Evolutionary conservation across 2,329 filamentous ascomycete species (phyloP), one percentile per base, ranked within the genome.

Genomic region (Acarospora socialis): DNA sequence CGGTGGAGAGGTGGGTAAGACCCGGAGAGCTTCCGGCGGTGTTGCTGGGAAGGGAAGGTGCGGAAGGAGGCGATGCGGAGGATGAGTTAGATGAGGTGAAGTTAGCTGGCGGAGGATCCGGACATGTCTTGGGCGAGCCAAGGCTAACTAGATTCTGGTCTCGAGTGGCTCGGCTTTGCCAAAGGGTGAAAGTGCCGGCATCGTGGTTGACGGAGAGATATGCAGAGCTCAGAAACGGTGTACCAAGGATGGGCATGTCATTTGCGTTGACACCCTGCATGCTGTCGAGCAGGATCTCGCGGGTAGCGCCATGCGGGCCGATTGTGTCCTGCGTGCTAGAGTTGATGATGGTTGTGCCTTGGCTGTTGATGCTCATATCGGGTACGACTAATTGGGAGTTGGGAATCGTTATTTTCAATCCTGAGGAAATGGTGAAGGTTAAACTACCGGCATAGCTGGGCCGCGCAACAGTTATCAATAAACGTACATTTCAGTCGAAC

Each of bases 331-430:
- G 8, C 15, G 38, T 35, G 16, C 17, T 26, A 14, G 21, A 21
- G 13, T 34, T 34, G 5, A 10, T 14, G 8, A 22, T 18, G 9
- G 40, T 21, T n/a, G 35, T 32, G 13, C 44, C 44, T 5, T 35
- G 8, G 7, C 33, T 18, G 31, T 46, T 38, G 32, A 52, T 43
- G 4, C 33, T 27, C 7, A 43, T 13, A 20, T 52, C 38, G 1
- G 52, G 50, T 8, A 48, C 30, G 8, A 54, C 42, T 10, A 55
- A 43, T 37, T 52, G 47, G 26, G 46, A 37, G 35, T 52, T 55
- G 10, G 46, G 43, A 17, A 54, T 46, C 3, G 33, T 40, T 13
- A 48, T 36, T n/a, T 35, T 22, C 9, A 47, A 31, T 5, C 36
- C 39, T 9, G 38, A 39, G 14, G 28, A 24, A 7, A 47, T 24